Conservation (phyloP, 2,329 filamentous ascomycete species). For the Arthrobotrys megalospora region DNA sequence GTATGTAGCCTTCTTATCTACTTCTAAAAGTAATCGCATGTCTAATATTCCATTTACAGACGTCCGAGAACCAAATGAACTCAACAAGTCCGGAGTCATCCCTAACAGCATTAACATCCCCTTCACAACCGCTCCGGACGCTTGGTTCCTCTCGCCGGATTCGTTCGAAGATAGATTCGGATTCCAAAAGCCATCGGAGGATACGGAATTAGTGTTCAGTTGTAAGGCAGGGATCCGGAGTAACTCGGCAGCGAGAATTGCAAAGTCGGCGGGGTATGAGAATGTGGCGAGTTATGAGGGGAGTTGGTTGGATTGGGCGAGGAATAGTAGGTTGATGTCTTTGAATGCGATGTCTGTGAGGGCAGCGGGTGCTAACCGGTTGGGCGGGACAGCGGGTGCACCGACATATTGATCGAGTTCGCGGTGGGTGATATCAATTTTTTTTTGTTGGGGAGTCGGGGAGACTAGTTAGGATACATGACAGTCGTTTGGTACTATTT, state of each 20-base stretch:
- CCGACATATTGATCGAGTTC: conserved; percentile 39
- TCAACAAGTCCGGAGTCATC: conserved; percentile 77
- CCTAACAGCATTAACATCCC: conserved; percentile 88
- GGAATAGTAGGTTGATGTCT: conserved; percentile 67
- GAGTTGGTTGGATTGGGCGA: conserved; percentile 82
- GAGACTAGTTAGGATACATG: too few relatives aligned
- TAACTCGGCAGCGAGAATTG: conserved; percentile 81
- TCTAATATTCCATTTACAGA: conserved; percentile 70
- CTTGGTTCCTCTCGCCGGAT: conserved; percentile 80
- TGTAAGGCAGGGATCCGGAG: conserved; percentile 93
- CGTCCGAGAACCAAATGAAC: conserved; percentile 80
- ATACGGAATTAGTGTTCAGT: conserved; percentile 81
- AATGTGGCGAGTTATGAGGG: conserved; percentile 71
- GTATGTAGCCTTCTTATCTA: conserved; percentile 16
- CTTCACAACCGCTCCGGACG: conserved; percentile 81
- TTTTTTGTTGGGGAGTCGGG: neutral
- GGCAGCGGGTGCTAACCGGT: neutral
- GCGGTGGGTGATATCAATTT: neutral
- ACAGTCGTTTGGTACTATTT: neutral
- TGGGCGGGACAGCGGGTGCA: conserved; percentile 41
- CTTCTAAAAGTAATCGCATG: conserved; percentile 63
- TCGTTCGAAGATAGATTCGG: conserved; percentile 69
- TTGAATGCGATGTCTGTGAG: neutral
- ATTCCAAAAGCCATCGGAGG: conserved; percentile 79
- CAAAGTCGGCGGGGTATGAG: conserved; percentile 81